Conservation (phyloP, 768 basidiomycete genomes). For the Rhodotorula sphaerocarpa region DNA sequence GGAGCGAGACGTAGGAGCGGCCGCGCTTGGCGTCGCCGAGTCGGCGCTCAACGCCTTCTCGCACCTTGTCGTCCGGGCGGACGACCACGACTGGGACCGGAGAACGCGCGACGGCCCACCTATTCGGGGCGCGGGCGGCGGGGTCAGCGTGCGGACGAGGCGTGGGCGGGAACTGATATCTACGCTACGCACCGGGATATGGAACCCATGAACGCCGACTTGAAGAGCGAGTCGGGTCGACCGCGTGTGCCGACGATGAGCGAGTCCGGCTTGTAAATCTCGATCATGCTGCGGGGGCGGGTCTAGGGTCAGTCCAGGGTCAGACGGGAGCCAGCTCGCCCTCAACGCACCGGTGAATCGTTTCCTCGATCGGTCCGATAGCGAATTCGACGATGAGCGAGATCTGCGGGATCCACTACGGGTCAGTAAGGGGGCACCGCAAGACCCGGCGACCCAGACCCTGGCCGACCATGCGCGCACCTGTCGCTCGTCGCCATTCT, state of each 20-base stretch:
- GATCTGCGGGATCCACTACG: constrained; percentile 48
- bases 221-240: constrained; percentile 50
- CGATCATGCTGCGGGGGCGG: constrained; percentile 26
- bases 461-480: constrained; percentile 44
- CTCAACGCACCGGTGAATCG: constrained; percentile 84
- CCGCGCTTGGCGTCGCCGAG: constrained; percentile 28
- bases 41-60: constrained; percentile 28
- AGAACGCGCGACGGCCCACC: constrained; percentile 78
- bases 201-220: constrained; percentile 56
- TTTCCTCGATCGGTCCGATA: constrained; percentile 78
- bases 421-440: not conserved
- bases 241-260: constrained; percentile 89
- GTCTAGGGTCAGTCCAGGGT: too few relatives aligned
- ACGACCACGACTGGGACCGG: constrained; percentile 96
- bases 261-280: constrained; percentile 70
- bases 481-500: constrained; percentile 70
- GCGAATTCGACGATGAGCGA: constrained; percentile 90
- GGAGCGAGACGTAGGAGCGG: constrained; percentile 31
- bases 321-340: too few relatives aligned
- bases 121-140: constrained; percentile 40
- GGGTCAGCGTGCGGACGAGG: too few relatives aligned
- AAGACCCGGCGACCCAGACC: constrained; percentile 1
- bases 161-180: too few relatives aligned
- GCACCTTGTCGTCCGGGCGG: constrained; percentile 46
- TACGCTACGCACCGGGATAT: constrained; percentile 51